phyloP scores from a whole-genome alignment of 73 alveolate genomes.

The Paramecium tetraurelia region DNA sequence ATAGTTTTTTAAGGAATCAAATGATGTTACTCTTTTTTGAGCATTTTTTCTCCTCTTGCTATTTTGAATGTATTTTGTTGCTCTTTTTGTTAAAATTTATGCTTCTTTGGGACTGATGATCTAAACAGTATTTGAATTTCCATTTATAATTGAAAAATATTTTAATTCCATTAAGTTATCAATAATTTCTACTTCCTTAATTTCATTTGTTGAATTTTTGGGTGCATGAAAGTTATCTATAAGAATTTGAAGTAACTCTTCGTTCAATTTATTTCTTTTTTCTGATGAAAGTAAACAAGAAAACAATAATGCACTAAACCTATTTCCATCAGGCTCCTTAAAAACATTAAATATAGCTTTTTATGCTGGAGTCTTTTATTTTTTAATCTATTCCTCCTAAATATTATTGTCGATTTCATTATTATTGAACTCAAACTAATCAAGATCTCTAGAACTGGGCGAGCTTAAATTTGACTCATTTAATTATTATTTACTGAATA shows the following conservation, averaged over 20 bases:
- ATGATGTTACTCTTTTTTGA: background rate
- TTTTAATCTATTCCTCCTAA: background rate
- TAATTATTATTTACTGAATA: background rate
- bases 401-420: background rate
- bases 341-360: background rate
- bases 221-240: background rate
- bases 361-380: background rate
- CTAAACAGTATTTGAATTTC: background rate
- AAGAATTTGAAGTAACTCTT: background rate
- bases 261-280: background rate
- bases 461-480: background rate
- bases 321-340: background rate
- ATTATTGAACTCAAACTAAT: background rate
- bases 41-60: background rate
- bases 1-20: background rate
- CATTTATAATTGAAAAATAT: conserved; percentile 37
- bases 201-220: background rate
- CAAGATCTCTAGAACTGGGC: background rate
- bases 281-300: background rate
- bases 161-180: conserved; percentile 45
- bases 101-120: conserved; percentile 52
- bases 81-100: background rate
- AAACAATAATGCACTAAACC: background rate
- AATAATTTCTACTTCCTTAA: conserved; percentile 46
- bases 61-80: conserved; percentile 36